Evolutionary conservation across 495 filamentous ascomycete species (phyloP).

Genomic region (Lindgomyces ingoldianus): DNA sequence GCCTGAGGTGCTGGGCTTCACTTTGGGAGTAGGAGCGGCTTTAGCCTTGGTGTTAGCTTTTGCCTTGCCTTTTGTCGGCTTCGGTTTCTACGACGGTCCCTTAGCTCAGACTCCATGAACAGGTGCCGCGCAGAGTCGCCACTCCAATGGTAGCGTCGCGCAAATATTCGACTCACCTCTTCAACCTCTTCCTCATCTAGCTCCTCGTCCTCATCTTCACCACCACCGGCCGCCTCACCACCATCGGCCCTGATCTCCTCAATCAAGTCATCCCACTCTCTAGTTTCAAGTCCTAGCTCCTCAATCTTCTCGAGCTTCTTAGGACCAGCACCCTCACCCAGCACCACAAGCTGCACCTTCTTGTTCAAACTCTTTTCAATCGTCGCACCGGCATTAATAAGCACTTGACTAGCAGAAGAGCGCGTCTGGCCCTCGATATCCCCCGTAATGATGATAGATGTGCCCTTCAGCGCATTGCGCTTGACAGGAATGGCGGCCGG

Average conservation of each 20-base stretch:
- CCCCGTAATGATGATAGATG: conserved; percentile 22
- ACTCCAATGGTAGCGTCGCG: neutral
- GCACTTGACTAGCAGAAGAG: conserved; percentile 15
- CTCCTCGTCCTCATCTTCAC: conserved; percentile 13
- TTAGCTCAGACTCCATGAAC: neutral
- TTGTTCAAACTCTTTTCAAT: conserved; percentile 32
- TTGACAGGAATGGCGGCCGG: conserved; percentile 13
- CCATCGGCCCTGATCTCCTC: conserved; percentile 24
- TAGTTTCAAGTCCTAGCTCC: conserved; percentile 16
- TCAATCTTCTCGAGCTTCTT: conserved; percentile 32
- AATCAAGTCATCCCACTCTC: conserved; percentile 27
- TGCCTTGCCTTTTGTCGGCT: conserved; percentile 11
- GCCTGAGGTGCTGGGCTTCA: neutral
- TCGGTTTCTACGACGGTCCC: conserved; percentile 4
- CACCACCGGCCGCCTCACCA: neutral
- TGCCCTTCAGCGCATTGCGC: conserved; percentile 18
- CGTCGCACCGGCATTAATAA: conserved; percentile 26
- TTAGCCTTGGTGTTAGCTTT: conserved; percentile 30
- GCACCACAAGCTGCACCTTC: conserved; percentile 24
- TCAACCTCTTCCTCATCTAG: conserved; percentile 21
- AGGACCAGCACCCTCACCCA: conserved; percentile 19
- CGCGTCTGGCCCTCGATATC: conserved; percentile 22
- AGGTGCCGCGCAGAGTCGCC: neutral
- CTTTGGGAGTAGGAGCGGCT: conserved; percentile 21
- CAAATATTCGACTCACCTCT: conserved; percentile 6